Evolutionary conservation across 148 eudicot genomes (phyloP).

Genomic region (Chenopodium album): DNA sequence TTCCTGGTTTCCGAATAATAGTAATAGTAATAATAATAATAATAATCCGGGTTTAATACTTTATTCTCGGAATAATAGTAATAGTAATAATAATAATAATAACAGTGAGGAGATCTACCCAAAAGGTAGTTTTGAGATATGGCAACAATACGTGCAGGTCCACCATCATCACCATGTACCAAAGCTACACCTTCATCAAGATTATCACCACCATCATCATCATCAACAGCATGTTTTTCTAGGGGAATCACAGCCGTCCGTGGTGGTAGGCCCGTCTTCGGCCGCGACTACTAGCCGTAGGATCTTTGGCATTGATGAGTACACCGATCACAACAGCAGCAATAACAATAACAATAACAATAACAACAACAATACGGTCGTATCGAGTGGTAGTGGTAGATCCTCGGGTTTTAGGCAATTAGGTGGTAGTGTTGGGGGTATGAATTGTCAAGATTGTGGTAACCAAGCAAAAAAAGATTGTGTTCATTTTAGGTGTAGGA

Average conservation of each 20-base stretch:
- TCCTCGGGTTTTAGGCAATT: slow-evolving; percentile 12
- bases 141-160: slow-evolving; percentile 73
- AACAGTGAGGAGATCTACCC: slow-evolving; percentile 58
- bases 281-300: not conserved
- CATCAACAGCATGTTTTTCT: slow-evolving; percentile 32
- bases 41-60: not conserved
- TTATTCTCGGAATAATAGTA: slow-evolving; percentile 16
- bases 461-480: slow-evolving; percentile 91
- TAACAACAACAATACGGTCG: not conserved
- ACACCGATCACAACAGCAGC: not conserved
- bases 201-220: slow-evolving; percentile 21
- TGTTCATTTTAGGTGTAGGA: slow-evolving; percentile 65
- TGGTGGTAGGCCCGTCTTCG: slow-evolving; percentile 19
- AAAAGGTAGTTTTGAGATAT: slow-evolving; percentile 73
- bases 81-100: slow-evolving; percentile 8
- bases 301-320: not conserved
- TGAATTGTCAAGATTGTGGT: slow-evolving; percentile 88
- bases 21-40: slow-evolving; percentile 18
- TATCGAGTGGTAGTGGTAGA: slow-evolving; percentile 13
- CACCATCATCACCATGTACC: slow-evolving; percentile 49
- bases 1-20: not conserved
- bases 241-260: slow-evolving; percentile 22
- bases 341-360: not conserved
- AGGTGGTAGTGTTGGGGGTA: slow-evolving; percentile 27
- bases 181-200: slow-evolving; percentile 26